A percentile compares a stretch with the other conserved stretches of the same genome.
phyloP scores from a whole-genome alignment of 768 basidiomycete species.

The Exsudoporus frostii region DNA sequence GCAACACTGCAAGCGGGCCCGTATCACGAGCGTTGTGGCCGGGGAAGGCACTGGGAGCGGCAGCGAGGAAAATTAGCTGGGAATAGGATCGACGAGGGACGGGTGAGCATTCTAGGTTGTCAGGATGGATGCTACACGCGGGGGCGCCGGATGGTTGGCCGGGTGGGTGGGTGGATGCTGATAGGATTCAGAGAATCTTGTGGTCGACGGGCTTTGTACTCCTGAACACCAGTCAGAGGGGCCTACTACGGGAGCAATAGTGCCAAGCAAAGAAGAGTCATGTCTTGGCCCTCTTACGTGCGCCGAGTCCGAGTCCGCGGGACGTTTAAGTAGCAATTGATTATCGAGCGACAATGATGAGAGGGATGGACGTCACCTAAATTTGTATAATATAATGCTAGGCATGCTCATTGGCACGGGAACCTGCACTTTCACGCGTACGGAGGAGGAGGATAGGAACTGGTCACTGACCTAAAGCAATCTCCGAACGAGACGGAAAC shows the following conservation, averaged over 20 bases:
- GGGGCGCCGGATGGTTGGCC: no score
- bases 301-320: not conserved
- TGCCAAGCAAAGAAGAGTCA: not conserved
- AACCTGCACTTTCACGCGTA: not conserved
- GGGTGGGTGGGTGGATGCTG: not conserved
- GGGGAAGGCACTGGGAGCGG: not conserved
- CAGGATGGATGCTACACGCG: not conserved
- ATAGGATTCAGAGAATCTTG: not conserved
- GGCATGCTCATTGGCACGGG: not conserved
- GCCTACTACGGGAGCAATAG: not conserved
- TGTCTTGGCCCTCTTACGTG: not conserved
- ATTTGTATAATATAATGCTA: not conserved
- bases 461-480: not conserved
- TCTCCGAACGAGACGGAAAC: not conserved
- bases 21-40: not conserved
- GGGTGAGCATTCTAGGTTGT: not conserved
- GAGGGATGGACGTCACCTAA: not conserved
- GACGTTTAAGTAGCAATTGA: not conserved
- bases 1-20: not conserved
- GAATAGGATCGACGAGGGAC: not conserved
- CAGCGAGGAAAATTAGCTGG: not conserved
- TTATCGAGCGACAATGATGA: not conserved
- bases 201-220: not conserved
- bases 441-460: not conserved
- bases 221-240: no score